Conservation (phyloP, 345 rosid species). For the Lepidium didymum region DNA sequence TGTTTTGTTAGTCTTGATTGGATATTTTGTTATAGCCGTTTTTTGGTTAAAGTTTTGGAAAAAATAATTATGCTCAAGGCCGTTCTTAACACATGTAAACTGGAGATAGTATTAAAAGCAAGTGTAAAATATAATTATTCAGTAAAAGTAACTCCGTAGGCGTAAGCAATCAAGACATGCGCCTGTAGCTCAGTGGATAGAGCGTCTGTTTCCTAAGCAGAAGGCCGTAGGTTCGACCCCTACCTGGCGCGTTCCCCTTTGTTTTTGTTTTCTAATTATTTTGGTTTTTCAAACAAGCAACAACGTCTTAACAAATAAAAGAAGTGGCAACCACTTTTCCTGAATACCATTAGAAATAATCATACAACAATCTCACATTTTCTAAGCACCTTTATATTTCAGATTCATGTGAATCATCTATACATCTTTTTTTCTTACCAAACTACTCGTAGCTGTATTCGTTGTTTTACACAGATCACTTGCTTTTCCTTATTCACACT, state of each 20-base stretch:
- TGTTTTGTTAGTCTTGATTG: too few relatives aligned
- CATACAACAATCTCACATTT: conserved; percentile 5
- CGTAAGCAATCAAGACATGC: conserved; percentile 16
- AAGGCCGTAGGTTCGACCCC: conserved; percentile 95
- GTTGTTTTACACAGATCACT: background rate
- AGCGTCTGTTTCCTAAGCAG: conserved; percentile 99
- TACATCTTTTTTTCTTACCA: background rate
- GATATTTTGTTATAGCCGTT: too few relatives aligned
- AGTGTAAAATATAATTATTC: too few relatives aligned
- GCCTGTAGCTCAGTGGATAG: conserved; percentile 99
- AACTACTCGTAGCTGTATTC: background rate
- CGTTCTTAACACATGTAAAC: too few relatives aligned
- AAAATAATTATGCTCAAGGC: too few relatives aligned
- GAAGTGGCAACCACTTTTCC: background rate
- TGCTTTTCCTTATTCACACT: conserved; percentile 13
- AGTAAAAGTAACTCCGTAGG: too few relatives aligned
- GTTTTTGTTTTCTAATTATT: too few relatives aligned
- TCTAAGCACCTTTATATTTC: background rate
- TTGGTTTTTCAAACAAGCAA: too few relatives aligned
- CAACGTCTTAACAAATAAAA: background rate
- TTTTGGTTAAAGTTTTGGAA: too few relatives aligned
- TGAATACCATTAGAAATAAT: background rate
- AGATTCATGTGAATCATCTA: background rate
- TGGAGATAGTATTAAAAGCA: too few relatives aligned
- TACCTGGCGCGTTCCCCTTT: conserved; percentile 56